phyloP scores from a whole-genome alignment of 768 basidiomycete genomes.

The Serendipita sp. region DNA sequence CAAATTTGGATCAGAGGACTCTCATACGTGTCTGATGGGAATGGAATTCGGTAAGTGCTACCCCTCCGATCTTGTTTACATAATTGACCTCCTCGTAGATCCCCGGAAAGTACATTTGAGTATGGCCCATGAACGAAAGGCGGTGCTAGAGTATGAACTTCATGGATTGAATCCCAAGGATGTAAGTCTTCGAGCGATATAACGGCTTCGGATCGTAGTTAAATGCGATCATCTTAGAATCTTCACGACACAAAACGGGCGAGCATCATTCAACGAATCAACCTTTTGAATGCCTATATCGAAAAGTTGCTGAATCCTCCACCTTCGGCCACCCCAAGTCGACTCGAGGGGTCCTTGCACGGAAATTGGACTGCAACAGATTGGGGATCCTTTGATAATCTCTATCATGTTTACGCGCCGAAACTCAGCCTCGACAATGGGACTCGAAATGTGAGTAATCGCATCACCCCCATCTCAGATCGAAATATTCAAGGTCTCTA shows the following conservation, averaged over 20 bases:
- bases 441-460: constrained; percentile 53
- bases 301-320: constrained; percentile 12
- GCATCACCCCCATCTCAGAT: not conserved
- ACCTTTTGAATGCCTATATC: constrained; percentile 46
- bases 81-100: constrained; percentile 24
- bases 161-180: not conserved
- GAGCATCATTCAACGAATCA: constrained; percentile 19
- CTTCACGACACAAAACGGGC: not conserved
- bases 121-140: constrained; percentile 39
- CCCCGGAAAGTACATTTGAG: constrained; percentile 49
- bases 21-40: constrained; percentile 69
- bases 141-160: constrained; percentile 25
- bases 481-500: constrained; percentile 21
- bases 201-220: not conserved
- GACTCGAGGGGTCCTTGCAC: not conserved
- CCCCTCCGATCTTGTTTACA: constrained; percentile 3
- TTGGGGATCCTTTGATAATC: constrained; percentile 74
- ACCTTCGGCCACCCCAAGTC: constrained; percentile 3
- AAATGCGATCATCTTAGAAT: not conserved
- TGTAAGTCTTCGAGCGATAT: not conserved
- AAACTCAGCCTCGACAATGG: constrained; percentile 61
- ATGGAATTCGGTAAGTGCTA: constrained; percentile 46
- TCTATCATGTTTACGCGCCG: constrained; percentile 81
- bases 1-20: constrained; percentile 77
- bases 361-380: constrained; percentile 35